Base-by-base conservation (phyloP, 805 yeast species). In the baker's yeast (Saccharomyces cerevisiae) region DNA sequence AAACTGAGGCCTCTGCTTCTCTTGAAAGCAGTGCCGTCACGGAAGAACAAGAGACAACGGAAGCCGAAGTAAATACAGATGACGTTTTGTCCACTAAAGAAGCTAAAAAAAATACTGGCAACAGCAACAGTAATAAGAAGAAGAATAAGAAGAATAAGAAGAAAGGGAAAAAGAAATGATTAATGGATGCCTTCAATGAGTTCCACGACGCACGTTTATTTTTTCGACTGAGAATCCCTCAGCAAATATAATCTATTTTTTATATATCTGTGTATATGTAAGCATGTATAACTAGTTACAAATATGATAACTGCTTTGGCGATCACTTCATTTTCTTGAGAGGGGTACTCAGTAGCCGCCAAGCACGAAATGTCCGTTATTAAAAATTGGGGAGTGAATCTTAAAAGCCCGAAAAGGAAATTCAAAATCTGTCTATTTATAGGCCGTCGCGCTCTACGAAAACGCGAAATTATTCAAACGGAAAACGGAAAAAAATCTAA, bases 141-240 rank as follows among this genome's bases (percentile, higher is more conserved):
- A 49, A 47, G n/a, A 29, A 22, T 27, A 30, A 32, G 22, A 51
- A 49, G 29, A 32, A 28, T 13, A 47, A 50, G 22, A 53, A 46
- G 13, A 53, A 56, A 27, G 31, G 46, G 43, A 48, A 51, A 43
- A 56, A 50, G 29, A 54, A 52, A 36, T 36, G 43, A 36, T 36
- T 8, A 10, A n/a, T 17, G 22, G 22, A 36, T 22, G 2, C 43
- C 11, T 17, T 36, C 43, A 17, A 36, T 17, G 22, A 36, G 43
- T 13, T 36, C 17, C 24, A 36, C 17, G 22, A 36, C 24, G 24
- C 24, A 36, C 17, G 24, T 36, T 17, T 10, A n/a, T 36, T 17
- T n/a, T 36, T 36, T 17, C 17, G 8, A 36, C 13, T 13, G 22
- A 36, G 36, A 31, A 31, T 6, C 17, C n/a, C n/a, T n/a, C n/a